These are phyloP conservation scores for Stygiomarasmius scandens DNA, from an alignment of 1,284 basidiomycete species.

Conservation along the genomic window DNA sequence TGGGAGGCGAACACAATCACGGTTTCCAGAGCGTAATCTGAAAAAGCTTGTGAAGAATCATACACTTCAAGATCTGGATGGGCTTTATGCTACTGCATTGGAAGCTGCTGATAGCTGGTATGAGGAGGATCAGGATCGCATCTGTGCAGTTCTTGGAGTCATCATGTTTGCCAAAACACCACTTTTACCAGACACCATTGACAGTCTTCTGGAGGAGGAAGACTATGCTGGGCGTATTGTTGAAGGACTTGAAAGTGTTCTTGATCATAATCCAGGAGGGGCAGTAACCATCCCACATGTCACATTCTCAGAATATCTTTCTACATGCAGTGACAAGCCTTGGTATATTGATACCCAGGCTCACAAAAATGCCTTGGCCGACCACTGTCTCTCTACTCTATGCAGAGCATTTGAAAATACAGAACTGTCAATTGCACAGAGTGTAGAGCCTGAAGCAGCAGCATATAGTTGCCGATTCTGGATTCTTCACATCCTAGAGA, in stretches of 20 bases:
- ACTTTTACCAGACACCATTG: not conserved
- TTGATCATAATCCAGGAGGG: not conserved
- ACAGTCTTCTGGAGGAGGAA: not conserved
- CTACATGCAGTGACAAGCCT: not conserved
- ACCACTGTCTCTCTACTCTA: not conserved
- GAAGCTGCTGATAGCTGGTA: not conserved
- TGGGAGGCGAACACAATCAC: not conserved
- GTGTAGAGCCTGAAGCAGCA: no score
- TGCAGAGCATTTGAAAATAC: not conserved
- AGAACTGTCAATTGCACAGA: no score
- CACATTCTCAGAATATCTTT: not conserved
- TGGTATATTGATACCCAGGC: not conserved
- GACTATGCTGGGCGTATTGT: not conserved
- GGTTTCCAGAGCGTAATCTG: not conserved
- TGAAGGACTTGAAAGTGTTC: not conserved
- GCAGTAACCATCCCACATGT: not conserved
- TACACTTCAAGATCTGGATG: not conserved
- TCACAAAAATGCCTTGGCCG: not conserved
- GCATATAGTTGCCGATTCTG: not conserved
- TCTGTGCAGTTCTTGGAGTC: slow-evolving; percentile 3
- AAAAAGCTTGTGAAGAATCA: not conserved
- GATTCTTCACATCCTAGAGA: not conserved
- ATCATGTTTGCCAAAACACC: slow-evolving; percentile 4
- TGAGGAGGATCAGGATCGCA: not conserved
- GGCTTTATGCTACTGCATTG: slow-evolving; percentile 4